Evolutionary conservation across 192 early-diverging fungal species (phyloP), one percentile per base, ranked within the genome.

Genomic region (Spizellomyces punctatus): DNA sequence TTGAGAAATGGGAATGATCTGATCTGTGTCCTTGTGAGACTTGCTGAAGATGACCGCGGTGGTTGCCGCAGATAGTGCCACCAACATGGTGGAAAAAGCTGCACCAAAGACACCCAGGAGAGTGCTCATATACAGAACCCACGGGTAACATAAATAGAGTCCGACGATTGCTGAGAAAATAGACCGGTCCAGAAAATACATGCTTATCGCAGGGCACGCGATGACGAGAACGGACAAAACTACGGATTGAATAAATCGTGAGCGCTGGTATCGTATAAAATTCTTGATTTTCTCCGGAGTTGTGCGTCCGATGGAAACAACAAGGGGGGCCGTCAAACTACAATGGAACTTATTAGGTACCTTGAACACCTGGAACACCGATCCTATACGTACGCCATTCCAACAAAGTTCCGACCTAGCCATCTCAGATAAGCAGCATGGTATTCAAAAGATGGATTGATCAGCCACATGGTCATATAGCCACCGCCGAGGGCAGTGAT

Each of bases 61-160:
- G 10, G 67, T 41, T 6, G 52, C 58, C 17, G 44, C 27, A 14
- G 60, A 17, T 6, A 69, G 9, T 0, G 16, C 67, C n/a, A 69
- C 27, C 12, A 59, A 21, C 36, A 69, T 36, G 19, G 27, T 66
- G 7, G 60, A 16, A 58, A 10, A 16, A 12, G 67, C 27, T 19
- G 58, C 52, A 14, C 67, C 67, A 64, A 69, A 59, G 17, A 64
- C 67, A 12, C 67, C 67, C n/a, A 69, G 67, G 43, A 69, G 58
- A 6, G 58, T 6, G 7, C 16, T 14, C 36, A 36, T 44, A 58
- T 69, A 69, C 19, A 69, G 17, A 16, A 69, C 67, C n/a, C 62
- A 41, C 12, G 67, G 67, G 61, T 64, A 69, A 19, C 19, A 59
- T 0, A 69, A n/a, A 58, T 69, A 69, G 6, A 69, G 46, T 19